Base-by-base conservation (phyloP, 768 basidiomycete species). In the Suillus weaverae region DNA sequence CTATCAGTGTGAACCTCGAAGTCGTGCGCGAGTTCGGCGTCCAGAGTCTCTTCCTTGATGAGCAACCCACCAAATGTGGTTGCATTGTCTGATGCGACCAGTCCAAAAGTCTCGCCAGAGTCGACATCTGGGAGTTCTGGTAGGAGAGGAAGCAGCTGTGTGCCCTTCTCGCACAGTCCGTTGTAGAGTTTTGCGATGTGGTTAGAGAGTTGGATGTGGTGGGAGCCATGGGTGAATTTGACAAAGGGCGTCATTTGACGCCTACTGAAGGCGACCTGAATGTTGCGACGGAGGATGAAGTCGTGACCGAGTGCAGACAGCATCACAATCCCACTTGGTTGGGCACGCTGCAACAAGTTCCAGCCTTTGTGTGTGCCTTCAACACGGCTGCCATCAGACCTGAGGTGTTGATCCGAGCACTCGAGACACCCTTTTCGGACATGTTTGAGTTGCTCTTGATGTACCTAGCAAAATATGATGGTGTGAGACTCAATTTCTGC, bases 351-450 rank as follows among this genome's bases (percentile, higher is more conserved):
- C 0, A 76, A 26, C 0, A 56, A 33, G 50, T 76, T 76, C 74
- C 73, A 76, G 0, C 66, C 70, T 39, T 75, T 75, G 62, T 77
- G 75, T 1, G 57, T 68, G 1, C 71, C 73, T 22, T 77, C 70
- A 13, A 77, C 75, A 5, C 65, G 71, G n/a, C 73, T 75, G 0
- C 76, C 70, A 41, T 77, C 72, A 0, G 71, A 66, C 0, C 71
- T 5, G 62, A 46, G 9, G 46, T 46, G 9, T 46, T 46, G 44
- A 46, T 44, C 44, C 0, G 46, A 46, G n/a, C 11, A 5, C 46
- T 46, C 11, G 5, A 46, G 46, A 13, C 46, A 46, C 46, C 46
- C 46, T 46, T 46, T 46, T 46, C 11, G 11, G 46, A 46, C 11
- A 13, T 46, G 46, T 22, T 46, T 46, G n/a, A 46, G 46, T 13